A percentile compares a stretch with the other conserved stretches of the same genome.
Conservation (phyloP, 805 yeast species). For the Candida patagonica region DNA sequence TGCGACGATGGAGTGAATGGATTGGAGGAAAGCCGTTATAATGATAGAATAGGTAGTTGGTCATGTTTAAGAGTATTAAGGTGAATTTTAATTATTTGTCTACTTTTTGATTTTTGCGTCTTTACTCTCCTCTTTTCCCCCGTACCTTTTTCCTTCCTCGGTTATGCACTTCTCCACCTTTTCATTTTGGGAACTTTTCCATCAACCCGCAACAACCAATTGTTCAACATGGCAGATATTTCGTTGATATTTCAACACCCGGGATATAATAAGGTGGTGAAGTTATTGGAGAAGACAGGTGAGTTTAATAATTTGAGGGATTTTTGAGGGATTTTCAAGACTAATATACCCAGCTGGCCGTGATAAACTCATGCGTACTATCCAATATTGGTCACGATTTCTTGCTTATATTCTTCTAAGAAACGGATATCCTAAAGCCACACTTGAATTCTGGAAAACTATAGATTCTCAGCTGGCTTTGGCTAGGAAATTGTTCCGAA, state of each 20-base stretch:
- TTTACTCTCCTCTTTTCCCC: neutral
- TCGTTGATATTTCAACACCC: constrained; percentile 57
- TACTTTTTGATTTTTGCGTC: no score
- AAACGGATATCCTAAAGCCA: constrained; percentile 41
- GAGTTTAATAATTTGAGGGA: neutral
- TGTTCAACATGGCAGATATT: constrained; percentile 3
- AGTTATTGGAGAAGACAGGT: constrained; percentile 50
- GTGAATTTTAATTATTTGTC: neutral
- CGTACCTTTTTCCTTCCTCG: neutral
- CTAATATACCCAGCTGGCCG: constrained; percentile 67
- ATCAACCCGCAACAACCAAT: neutral
- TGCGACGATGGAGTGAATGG: constrained; percentile 92
- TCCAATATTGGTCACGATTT: constrained; percentile 75
- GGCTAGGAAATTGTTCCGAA: constrained; percentile 75
- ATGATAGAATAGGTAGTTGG: no score
- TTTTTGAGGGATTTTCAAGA: constrained; percentile 25
- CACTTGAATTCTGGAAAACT: constrained; percentile 41
- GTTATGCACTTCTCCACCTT: neutral
- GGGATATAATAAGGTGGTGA: constrained; percentile 48
- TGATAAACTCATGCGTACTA: constrained; percentile 68
- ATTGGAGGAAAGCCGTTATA: constrained; percentile 91
- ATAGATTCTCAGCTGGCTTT: constrained; percentile 56
- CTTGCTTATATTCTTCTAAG: constrained; percentile 51
- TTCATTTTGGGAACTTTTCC: neutral
- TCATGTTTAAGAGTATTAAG: constrained; percentile 32